Evolutionary conservation across 2,329 filamentous ascomycete species (phyloP).

Genomic region (Botrytis squamosa): DNA sequence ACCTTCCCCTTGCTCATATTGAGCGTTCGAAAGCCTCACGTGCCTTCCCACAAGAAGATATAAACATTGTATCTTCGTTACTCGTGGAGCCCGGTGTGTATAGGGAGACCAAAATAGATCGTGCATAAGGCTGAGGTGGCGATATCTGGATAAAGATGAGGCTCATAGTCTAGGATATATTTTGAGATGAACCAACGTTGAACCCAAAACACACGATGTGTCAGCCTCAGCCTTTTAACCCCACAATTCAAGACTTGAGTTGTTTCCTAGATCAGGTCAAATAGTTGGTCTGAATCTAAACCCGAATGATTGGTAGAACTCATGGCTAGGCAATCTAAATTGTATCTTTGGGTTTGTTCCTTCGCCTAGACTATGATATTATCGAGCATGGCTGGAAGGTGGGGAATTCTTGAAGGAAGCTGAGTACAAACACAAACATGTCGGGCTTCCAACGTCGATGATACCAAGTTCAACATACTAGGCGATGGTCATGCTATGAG

Average conservation of each 20-base stretch:
- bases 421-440: too few relatives aligned
- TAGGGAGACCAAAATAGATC: not conserved
- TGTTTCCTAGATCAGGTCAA: not conserved
- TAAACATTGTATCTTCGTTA: not conserved
- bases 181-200: not conserved
- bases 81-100: not conserved
- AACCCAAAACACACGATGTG: not conserved
- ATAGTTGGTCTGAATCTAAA: not conserved
- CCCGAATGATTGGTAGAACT: not conserved
- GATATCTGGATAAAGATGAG: not conserved
- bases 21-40: not conserved
- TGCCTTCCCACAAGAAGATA: not conserved
- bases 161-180: slow-evolving; percentile 1
- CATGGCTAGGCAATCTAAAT: not conserved
- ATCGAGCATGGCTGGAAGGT: not conserved
- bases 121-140: not conserved
- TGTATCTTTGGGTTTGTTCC: too few relatives aligned
- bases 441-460: not conserved
- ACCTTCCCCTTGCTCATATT: not conserved
- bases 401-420: too few relatives aligned
- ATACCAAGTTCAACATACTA: not conserved
- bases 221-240: not conserved
- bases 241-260: not conserved
- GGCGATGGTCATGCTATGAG: not conserved
- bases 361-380: not conserved